Evolutionary conservation across 306 rosid genomes (phyloP), one percentile per base, ranked within the genome.

Genomic region (Fagus sylvatica): DNA sequence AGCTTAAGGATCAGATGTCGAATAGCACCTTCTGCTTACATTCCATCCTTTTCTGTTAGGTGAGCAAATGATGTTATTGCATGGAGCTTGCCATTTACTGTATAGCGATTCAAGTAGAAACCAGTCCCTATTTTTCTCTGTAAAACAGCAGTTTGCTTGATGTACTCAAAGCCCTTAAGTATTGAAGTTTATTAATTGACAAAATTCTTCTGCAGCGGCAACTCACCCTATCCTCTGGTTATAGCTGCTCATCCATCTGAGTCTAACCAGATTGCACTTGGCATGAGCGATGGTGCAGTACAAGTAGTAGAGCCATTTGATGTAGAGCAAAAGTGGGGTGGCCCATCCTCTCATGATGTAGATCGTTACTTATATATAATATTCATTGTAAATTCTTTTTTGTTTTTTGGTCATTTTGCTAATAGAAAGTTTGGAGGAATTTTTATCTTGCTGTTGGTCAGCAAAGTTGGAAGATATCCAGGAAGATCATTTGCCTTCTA

Each of bases 221-320:
- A 54, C 59, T 71, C 74, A 17, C 71, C 53, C 51, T 84, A 77
- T 77, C 85, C 88, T 60, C 41, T 81, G 72, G 88, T 84, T 4
- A 39, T 84, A 43, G 88, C 88, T 12, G 82, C 85, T 70, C 88
- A 84, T 74, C 88, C 88, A 5, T 77, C 83, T 0, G 88, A 84
- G 77, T 74, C 88, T 17, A 84, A 80, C 77, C 88, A 84, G 80
- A 46, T 84, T 43, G 85, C 88, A 11, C 68, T 84, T 0, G 88
- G 88, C 59, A 84, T 84, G 85, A 80, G 77, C 7, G 88, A 84
- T 0, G 85, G 88, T 12, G 46, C 82, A 4, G 88, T 84, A 53
- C 79, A 77, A 4, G 82, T 84, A 51, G 72, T 80, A 0, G 87
- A 84, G 72, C 87, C 87, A 30, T 51, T 74, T 3, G 87, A 80